phyloP scores from a whole-genome alignment of 1,284 basidiomycete species.

The Gymnopus androsaceus region DNA sequence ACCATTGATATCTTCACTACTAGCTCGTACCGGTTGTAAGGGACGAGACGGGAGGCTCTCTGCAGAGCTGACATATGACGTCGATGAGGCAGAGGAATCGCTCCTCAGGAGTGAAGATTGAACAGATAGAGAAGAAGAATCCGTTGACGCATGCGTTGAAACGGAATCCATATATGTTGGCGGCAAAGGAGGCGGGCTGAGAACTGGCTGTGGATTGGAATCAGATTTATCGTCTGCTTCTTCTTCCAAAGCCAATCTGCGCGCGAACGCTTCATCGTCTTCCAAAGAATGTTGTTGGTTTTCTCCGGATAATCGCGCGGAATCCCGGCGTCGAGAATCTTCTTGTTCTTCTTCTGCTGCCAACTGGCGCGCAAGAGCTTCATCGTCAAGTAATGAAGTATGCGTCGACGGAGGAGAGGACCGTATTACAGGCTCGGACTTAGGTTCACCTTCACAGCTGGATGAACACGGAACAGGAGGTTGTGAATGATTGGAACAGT shows the following conservation, averaged over 20 bases:
- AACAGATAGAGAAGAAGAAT: constrained; percentile 13
- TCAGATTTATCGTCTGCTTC: constrained; percentile 19
- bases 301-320: neutral
- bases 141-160: constrained; percentile 16
- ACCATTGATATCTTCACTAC: neutral
- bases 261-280: constrained; percentile 26
- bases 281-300: constrained; percentile 3
- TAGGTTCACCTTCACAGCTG: neutral
- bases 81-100: neutral
- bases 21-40: constrained; percentile 1
- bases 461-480: neutral
- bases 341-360: constrained; percentile 31
- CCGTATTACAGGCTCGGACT: neutral
- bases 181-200: constrained; percentile 5
- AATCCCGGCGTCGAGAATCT: neutral
- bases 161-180: constrained; percentile 18
- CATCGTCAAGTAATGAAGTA: constrained; percentile 8
- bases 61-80: constrained; percentile 2
- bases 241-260: constrained; percentile 27
- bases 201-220: neutral
- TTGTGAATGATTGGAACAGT: neutral
- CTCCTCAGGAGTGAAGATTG: neutral
- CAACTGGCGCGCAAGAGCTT: constrained; percentile 24
- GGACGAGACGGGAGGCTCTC: neutral
- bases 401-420: neutral